phyloP scores from a whole-genome alignment of 805 yeast species.

The Myxozyma neotropica region DNA sequence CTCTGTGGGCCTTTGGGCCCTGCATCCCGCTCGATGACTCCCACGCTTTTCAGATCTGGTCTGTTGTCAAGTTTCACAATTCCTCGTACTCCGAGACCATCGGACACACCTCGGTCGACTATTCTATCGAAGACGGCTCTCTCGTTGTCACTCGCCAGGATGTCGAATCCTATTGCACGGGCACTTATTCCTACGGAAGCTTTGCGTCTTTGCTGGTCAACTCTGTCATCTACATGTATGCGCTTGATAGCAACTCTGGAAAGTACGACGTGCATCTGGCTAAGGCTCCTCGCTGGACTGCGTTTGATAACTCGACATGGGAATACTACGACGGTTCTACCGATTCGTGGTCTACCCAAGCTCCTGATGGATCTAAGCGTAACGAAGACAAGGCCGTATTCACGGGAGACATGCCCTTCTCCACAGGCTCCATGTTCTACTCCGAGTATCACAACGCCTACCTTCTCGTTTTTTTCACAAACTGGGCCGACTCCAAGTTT shows the following conservation, averaged over 20 bases:
- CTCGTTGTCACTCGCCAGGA: slow-evolving; percentile 14
- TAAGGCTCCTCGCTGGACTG: slow-evolving; percentile 4
- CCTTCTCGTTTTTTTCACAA: slow-evolving; percentile 24
- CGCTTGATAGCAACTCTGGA: slow-evolving; percentile 20
- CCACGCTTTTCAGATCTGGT: slow-evolving; percentile 25
- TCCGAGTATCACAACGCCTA: slow-evolving; percentile 30
- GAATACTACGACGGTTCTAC: slow-evolving; percentile 17
- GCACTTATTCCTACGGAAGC: slow-evolving; percentile 21
- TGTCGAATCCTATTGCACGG: not conserved
- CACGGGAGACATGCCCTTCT: slow-evolving; percentile 22
- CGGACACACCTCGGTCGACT: slow-evolving; percentile 22
- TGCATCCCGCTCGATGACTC: slow-evolving; percentile 23
- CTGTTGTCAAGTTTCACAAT: slow-evolving; percentile 18
- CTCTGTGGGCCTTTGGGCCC: slow-evolving; percentile 24
- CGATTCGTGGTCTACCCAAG: slow-evolving; percentile 11
- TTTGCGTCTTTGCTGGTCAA: slow-evolving; percentile 26
- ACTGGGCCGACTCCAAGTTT: slow-evolving; percentile 27
- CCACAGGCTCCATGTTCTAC: slow-evolving; percentile 26
- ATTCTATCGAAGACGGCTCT: slow-evolving; percentile 4
- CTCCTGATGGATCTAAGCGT: slow-evolving; percentile 18
- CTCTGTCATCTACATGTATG: slow-evolving; percentile 25
- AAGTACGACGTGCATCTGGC: slow-evolving; percentile 29
- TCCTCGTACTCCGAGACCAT: not conserved
- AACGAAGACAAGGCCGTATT: slow-evolving; percentile 19
- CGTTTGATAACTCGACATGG: slow-evolving; percentile 23